Base-by-base conservation (phyloP, 306 rosid species). In the Rosa lucieae region DNA sequence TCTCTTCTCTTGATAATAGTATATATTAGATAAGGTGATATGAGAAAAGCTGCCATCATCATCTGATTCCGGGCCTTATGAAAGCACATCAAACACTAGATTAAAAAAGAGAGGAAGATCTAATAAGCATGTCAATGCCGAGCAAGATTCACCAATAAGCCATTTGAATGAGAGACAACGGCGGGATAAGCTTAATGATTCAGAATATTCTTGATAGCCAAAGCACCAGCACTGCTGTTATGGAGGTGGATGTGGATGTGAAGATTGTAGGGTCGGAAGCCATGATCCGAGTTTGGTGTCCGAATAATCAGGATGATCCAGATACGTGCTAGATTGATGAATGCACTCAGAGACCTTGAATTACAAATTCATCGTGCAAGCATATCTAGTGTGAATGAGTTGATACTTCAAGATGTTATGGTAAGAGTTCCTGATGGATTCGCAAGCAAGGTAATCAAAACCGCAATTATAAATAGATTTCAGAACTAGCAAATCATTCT, bases 401-500 rank as follows among this genome's bases (percentile, higher is more conserved):
- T 86, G 13, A 80, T 91, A 86, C 87, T 91, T 35, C 96, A 91
- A 83, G 92, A 88, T 62, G 86, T 88, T 26, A 85, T 91, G 20
- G 89, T 85, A 5, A 26, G 83, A 78, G 62, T 89, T 79, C 89
- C 89, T 26, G 70, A 61, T 32, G 81, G 76, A 10, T 74, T 79
- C 55, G 58, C 70, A 76, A 87, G 67, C 63, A 85, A 84, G 61
- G 87, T 82, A 14, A 74, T 89, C 75, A 79, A 78, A 26, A 49
- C 20, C 5, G 86, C 88, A n/a, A 85, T 90, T 76, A 35, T 86
- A 8, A 80, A 71, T 75, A 74, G 82, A 52, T 61, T 80, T 37
- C 40, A 14, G 48, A 67, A 13, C 55, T 82, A 56, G 29, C 2
- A 6, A 1, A 8, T 43, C 46, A 6, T 43, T 43, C 8, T 43